Conservation (phyloP, 2,329 filamentous ascomycete species). For the Penicillium sp. region DNA sequence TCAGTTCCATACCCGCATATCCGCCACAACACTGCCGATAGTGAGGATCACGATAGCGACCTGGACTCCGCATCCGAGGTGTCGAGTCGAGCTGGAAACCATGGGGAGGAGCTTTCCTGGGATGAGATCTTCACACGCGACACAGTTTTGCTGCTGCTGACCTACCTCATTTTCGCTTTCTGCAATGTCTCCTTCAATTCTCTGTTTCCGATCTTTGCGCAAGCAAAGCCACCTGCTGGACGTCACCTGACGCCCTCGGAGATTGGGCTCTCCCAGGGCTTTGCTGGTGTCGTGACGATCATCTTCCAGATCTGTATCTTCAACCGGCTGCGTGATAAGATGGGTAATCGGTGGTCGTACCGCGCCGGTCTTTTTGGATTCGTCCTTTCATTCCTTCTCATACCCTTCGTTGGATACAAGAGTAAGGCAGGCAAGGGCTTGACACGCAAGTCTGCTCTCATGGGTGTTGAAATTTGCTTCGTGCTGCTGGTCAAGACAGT, state of each 20-base stretch:
- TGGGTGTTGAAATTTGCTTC: slow-evolving; percentile 80
- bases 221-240: slow-evolving; percentile 74
- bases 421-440: slow-evolving; percentile 63
- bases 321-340: slow-evolving; percentile 72
- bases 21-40: slow-evolving; percentile 28
- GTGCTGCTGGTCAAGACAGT: slow-evolving; percentile 88
- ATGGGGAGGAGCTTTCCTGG: slow-evolving; percentile 54
- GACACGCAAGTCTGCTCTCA: slow-evolving; percentile 67
- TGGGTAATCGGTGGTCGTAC: slow-evolving; percentile 88
- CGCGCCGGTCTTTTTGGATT: slow-evolving; percentile 77
- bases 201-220: slow-evolving; percentile 89
- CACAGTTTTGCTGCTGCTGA: slow-evolving; percentile 77
- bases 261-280: slow-evolving; percentile 83
- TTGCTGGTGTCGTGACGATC: slow-evolving; percentile 84
- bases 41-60: slow-evolving; percentile 47
- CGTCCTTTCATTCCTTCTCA: slow-evolving; percentile 78
- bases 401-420: slow-evolving; percentile 87
- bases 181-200: slow-evolving; percentile 95
- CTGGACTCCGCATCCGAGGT: slow-evolving; percentile 50
- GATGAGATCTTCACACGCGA: slow-evolving; percentile 75
- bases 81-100: slow-evolving; percentile 43
- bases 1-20: slow-evolving; percentile 33
- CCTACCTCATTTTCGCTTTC: slow-evolving; percentile 91
- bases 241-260: slow-evolving; percentile 74
- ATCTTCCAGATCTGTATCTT: slow-evolving; percentile 88